A percentile compares a stretch with the other conserved stretches of the same genome.
These are phyloP conservation scores for Cantharellus anzutake DNA, from an alignment of 768 basidiomycete species.

Conservation along the genomic window DNA sequence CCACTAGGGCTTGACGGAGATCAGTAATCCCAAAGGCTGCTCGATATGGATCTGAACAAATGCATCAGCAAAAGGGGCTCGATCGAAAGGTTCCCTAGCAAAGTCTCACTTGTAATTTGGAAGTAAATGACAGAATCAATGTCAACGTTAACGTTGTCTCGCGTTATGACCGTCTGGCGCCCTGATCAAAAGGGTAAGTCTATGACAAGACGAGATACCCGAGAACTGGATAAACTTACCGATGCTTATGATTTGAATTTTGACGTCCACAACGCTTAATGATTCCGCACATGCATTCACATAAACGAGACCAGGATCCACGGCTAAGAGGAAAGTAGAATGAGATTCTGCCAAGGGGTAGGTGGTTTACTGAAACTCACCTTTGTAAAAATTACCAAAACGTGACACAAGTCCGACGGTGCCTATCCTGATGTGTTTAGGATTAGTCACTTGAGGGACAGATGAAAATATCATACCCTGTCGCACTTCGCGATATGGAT, in stretches of 20 bases:
- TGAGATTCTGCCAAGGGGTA: neutral
- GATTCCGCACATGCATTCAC: conserved; percentile 91
- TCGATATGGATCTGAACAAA: conserved; percentile 44
- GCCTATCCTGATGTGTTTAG: conserved; percentile 24
- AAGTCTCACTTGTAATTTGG: conserved; percentile 23
- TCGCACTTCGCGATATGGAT: conserved; percentile 66
- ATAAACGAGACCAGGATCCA: conserved; percentile 80
- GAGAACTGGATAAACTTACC: conserved; percentile 35
- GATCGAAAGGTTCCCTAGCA: neutral
- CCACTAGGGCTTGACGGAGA: conserved; percentile 65
- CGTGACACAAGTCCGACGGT: conserved; percentile 81
- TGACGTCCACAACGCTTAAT: conserved; percentile 77
- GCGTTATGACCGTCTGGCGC: conserved; percentile 54
- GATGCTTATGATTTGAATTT: conserved; percentile 84
- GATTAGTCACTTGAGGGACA: neutral
- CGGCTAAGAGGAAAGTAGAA: conserved; percentile 24
- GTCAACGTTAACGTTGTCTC: conserved; percentile 74
- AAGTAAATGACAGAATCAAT: conserved; percentile 90
- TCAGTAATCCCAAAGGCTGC: conserved; percentile 88
- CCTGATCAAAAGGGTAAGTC: conserved; percentile 9
- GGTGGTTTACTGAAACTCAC: neutral
- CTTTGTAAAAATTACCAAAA: conserved; percentile 89
- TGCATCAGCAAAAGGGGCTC: conserved; percentile 11
- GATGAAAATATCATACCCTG: conserved; percentile 33
- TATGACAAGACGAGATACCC: neutral